A percentile compares a stretch with the other conserved stretches of the same genome.
These are phyloP conservation scores for Mortierella sp. DNA, from an alignment of 371 early-diverging fungal species.

Conservation along the genomic window DNA sequence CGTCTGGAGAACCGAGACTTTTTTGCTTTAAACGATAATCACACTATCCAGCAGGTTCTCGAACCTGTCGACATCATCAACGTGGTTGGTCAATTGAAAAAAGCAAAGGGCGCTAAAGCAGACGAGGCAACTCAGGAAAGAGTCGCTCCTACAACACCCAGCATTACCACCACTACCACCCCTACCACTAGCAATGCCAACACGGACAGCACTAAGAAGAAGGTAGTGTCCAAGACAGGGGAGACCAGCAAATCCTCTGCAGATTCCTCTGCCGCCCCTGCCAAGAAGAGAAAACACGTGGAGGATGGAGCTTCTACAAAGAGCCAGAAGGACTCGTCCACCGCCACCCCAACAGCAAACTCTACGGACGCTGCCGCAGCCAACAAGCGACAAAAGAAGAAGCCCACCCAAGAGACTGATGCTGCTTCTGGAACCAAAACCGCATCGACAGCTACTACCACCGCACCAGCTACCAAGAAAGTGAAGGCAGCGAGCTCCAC, in stretches of 20 bases:
- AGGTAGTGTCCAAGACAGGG: neutral
- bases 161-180: neutral
- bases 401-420: neutral
- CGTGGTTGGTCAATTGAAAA: slow-evolving; percentile 14
- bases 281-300: slow-evolving; percentile 17
- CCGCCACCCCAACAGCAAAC: neutral
- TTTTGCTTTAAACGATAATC: slow-evolving; percentile 17
- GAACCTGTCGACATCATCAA: slow-evolving; percentile 16
- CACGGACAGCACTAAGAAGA: neutral
- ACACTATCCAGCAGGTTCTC: slow-evolving; percentile 21
- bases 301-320: slow-evolving; percentile 4
- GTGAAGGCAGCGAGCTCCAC: neutral
- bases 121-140: neutral
- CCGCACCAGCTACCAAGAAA: slow-evolving; percentile 4
- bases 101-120: neutral
- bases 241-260: neutral
- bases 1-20: slow-evolving; percentile 18
- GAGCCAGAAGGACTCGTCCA: neutral
- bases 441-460: neutral
- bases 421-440: too few relatives aligned
- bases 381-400: slow-evolving; percentile 10
- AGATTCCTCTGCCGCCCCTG: neutral
- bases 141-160: neutral
- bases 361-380: neutral
- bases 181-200: neutral